phyloP scores from a whole-genome alignment of 108 stramenopile species.

The Pseudonitzschia delicatissima region DNA sequence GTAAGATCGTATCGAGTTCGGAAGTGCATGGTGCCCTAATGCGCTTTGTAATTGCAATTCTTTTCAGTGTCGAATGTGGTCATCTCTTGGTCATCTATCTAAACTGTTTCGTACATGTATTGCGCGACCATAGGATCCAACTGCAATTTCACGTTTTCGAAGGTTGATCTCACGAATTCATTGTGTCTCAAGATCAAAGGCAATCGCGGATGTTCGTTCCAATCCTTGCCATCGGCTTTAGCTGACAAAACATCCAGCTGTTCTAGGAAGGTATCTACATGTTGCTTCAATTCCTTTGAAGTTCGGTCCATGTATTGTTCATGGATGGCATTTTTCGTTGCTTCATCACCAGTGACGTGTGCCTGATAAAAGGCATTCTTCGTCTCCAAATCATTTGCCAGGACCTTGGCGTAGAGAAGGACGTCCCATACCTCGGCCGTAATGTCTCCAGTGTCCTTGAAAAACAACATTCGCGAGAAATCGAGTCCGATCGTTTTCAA shows the following conservation, averaged over 20 bases:
- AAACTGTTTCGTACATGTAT: background rate
- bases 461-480: conserved; percentile 52
- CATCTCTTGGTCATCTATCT: background rate
- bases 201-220: conserved; percentile 37
- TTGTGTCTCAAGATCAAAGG: conserved; percentile 63
- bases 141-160: conserved; percentile 37
- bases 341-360: conserved; percentile 44
- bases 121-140: conserved; percentile 13
- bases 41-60: background rate
- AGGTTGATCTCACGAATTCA: conserved; percentile 54
- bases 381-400: background rate
- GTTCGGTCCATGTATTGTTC: conserved; percentile 45
- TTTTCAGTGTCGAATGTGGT: background rate
- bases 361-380: conserved; percentile 58
- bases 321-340: conserved; percentile 49
- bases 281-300: conserved; percentile 10
- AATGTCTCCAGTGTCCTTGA: conserved; percentile 52
- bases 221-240: conserved; percentile 33
- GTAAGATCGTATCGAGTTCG: background rate
- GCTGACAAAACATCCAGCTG: conserved; percentile 31
- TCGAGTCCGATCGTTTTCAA: conserved; percentile 53
- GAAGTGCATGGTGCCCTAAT: background rate
- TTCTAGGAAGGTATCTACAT: conserved; percentile 40
- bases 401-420: conserved; percentile 43
- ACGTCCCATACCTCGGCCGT: conserved; percentile 60